phyloP scores from a whole-genome alignment of 352 stramenopile species.

The Globisporangium paroecandrum region DNA sequence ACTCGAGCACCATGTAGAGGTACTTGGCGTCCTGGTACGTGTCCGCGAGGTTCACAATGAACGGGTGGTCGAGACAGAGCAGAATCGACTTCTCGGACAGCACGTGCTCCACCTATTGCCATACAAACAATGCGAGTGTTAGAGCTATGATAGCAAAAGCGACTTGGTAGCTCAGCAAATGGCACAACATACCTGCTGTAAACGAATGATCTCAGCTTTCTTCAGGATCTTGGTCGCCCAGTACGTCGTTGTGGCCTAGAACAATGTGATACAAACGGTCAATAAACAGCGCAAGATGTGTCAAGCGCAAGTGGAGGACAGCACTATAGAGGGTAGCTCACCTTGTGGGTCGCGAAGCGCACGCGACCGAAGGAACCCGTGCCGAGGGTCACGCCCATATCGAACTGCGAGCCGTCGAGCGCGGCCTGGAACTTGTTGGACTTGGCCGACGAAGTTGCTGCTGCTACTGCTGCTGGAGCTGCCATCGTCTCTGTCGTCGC shows the following conservation, averaged over 20 bases:
- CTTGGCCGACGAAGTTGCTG: constrained; percentile 19
- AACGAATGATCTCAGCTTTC: constrained; percentile 94
- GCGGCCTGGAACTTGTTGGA: constrained; percentile 58
- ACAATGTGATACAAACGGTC: not conserved
- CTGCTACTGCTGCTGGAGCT: constrained; percentile 15
- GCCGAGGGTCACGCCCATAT: constrained; percentile 95
- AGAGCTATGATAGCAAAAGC: not conserved
- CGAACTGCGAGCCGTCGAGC: constrained; percentile 88
- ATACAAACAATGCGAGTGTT: not conserved
- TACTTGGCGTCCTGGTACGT: constrained; percentile 95
- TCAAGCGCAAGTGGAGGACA: not conserved
- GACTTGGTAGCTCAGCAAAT: not conserved
- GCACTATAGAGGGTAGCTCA: constrained; percentile 15
- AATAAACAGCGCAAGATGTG: not conserved
- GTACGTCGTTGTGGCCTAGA: constrained; percentile 82
- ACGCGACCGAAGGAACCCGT: constrained; percentile 97
- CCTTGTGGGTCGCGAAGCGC: constrained; percentile 94
- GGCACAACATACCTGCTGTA: constrained; percentile 80
- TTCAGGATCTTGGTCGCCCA: constrained; percentile 98
- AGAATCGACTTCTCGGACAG: constrained; percentile 96
- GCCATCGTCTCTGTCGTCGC: constrained; percentile 1
- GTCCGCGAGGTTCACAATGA: constrained; percentile 94
- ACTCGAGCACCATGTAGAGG: constrained; percentile 98
- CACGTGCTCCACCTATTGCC: constrained; percentile 92
- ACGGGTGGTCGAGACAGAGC: constrained; percentile 90